A percentile compares a stretch with the other conserved stretches of the same genome.
Evolutionary conservation across 495 filamentous ascomycete genomes (phyloP).

Genomic region (Penicillium samsonianum): DNA sequence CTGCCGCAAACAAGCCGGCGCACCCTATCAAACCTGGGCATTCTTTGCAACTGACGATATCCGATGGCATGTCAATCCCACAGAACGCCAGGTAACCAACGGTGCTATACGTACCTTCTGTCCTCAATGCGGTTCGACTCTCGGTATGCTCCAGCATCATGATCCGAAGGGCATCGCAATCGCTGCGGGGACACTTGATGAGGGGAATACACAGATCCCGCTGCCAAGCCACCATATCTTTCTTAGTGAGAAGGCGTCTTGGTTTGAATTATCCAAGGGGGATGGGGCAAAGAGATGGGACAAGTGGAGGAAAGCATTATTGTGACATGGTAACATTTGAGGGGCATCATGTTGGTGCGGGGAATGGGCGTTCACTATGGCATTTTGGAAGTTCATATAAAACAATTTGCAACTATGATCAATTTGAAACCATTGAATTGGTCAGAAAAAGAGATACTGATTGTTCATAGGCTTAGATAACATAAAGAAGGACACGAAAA

Average conservation of each 20-base stretch:
- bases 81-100: constrained; percentile 20
- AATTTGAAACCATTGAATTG: not conserved
- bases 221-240: constrained; percentile 30
- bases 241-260: constrained; percentile 29
- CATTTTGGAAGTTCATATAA: not conserved
- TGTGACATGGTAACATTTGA: not conserved
- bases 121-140: constrained; percentile 30
- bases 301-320: not conserved
- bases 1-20: constrained; percentile 35
- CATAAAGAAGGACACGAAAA: constrained; percentile 13
- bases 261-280: constrained; percentile 26
- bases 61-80: constrained; percentile 25
- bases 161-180: constrained; percentile 15
- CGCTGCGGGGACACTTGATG: constrained; percentile 35
- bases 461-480: constrained; percentile 12
- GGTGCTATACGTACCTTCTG: constrained; percentile 32
- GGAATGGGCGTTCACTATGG: not conserved
- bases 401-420: not conserved
- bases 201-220: constrained; percentile 16
- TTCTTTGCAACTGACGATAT: constrained; percentile 23
- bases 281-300: constrained; percentile 27
- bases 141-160: constrained; percentile 30
- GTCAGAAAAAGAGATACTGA: not conserved
- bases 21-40: constrained; percentile 32
- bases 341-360: too few relatives aligned